These are phyloP conservation scores for Nothophytophthora sp. DNA, from an alignment of 352 stramenopile genomes.

Conservation along the genomic window DNA sequence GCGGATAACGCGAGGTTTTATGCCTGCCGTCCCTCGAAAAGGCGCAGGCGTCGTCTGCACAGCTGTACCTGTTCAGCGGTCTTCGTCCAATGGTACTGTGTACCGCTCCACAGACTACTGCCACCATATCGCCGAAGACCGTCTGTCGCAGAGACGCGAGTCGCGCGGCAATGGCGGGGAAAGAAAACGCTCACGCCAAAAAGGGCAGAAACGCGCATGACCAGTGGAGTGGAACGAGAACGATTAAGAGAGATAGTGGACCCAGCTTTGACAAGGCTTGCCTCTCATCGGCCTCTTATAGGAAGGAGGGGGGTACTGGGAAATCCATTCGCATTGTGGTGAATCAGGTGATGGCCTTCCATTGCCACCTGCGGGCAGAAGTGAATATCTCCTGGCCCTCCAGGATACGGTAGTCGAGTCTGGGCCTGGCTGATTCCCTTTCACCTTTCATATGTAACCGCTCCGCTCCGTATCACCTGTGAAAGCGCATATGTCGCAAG, in stretches of 20 bases:
- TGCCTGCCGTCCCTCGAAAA: no score
- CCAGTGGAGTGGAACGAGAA: no score
- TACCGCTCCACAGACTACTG: constrained; percentile 3
- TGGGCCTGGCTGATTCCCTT: no score
- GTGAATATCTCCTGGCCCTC: not conserved
- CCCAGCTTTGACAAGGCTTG: no score
- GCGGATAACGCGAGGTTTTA: constrained; percentile 18
- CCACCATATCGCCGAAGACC: not conserved
- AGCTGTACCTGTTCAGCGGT: not conserved
- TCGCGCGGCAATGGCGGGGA: no score
- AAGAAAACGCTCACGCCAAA: no score
- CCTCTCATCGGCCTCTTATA: no score
- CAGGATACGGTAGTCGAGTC: no score
- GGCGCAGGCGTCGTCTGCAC: not conserved
- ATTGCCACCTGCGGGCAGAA: not conserved
- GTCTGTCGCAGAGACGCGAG: constrained; percentile 22
- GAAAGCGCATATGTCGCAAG: not conserved
- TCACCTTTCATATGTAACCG: constrained; percentile 6
- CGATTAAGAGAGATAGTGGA: no score
- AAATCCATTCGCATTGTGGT: no score
- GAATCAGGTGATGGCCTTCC: constrained; percentile 8
- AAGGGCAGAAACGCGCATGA: no score
- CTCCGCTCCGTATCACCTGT: not conserved
- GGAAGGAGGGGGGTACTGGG: no score
- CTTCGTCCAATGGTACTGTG: not conserved